Evolutionary conservation across 1,139 yeast genomes (phyloP).

Genomic region (Nakaseomyces bracarensis): DNA sequence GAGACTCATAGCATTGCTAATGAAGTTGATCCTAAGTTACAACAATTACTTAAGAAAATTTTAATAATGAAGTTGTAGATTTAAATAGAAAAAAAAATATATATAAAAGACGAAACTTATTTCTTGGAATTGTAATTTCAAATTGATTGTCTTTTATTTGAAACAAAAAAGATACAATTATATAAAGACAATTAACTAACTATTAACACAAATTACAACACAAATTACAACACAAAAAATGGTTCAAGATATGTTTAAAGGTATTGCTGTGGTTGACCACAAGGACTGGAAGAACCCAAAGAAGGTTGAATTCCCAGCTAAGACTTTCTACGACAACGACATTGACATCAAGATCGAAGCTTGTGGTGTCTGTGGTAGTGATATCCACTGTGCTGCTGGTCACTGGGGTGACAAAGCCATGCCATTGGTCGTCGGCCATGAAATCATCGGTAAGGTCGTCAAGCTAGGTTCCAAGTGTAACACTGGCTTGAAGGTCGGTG

Average conservation of each 20-base stretch:
- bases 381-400: constrained; percentile 35
- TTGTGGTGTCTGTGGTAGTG: constrained; percentile 54
- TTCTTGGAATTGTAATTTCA: no score
- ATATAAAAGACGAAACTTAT: no score
- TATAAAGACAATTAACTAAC: background rate
- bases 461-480: constrained; percentile 36
- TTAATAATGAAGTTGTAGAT: no score
- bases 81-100: no score
- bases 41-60: no score
- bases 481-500: constrained; percentile 40
- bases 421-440: constrained; percentile 42
- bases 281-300: constrained; percentile 40
- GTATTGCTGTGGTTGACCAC: constrained; percentile 38
- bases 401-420: constrained; percentile 36
- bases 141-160: no score
- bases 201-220: background rate
- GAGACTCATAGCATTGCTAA: no score
- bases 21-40: no score
- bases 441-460: constrained; percentile 41
- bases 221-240: background rate
- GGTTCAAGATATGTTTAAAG: constrained; percentile 39
- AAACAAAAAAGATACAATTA: no score
- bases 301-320: constrained; percentile 32
- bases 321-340: constrained; percentile 31
- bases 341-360: constrained; percentile 36